Percentiles rank a stretch among this genome's conserved stretches.
Evolutionary conservation across 2,329 filamentous ascomycete genomes (phyloP).

Genomic region (Claviceps capensis): DNA sequence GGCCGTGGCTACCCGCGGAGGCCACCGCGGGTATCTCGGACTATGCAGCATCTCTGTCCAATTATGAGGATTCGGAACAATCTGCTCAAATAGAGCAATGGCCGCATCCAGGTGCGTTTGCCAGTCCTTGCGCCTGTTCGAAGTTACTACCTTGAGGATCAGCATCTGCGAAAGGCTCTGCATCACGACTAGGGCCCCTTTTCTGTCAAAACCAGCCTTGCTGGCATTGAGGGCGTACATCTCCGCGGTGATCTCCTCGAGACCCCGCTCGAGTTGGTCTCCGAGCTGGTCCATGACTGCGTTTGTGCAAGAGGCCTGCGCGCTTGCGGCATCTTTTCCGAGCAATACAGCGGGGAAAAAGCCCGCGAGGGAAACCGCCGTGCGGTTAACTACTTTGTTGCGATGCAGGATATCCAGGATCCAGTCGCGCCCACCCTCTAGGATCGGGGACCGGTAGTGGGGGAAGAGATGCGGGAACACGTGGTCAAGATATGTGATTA

Average conservation of each 20-base stretch:
- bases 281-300: slow-evolving; percentile 27
- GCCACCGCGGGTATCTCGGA: slow-evolving; percentile 12
- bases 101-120: slow-evolving; percentile 37
- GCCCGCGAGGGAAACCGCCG: slow-evolving; percentile 39
- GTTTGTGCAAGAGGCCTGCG: slow-evolving; percentile 21
- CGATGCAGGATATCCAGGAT: slow-evolving; percentile 41
- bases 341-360: slow-evolving; percentile 41
- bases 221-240: slow-evolving; percentile 22
- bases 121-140: slow-evolving; percentile 31
- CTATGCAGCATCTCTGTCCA: slow-evolving; percentile 24
- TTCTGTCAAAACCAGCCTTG: slow-evolving; percentile 16
- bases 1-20: slow-evolving; percentile 21
- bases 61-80: slow-evolving; percentile 22
- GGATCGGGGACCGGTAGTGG: slow-evolving; percentile 42
- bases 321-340: slow-evolving; percentile 18
- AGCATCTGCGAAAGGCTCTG: slow-evolving; percentile 39
- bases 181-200: slow-evolving; percentile 27
- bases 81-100: slow-evolving; percentile 33
- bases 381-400: slow-evolving; percentile 44
- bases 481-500: slow-evolving; percentile 49
- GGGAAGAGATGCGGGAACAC: slow-evolving; percentile 50
- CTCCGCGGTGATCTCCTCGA: slow-evolving; percentile 29
- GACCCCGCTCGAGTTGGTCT: slow-evolving; percentile 29
- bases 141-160: slow-evolving; percentile 34
- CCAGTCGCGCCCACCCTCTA: slow-evolving; percentile 47